Base-by-base conservation (phyloP, 306 rosid genomes). In the Erythrophleum fordii region DNA sequence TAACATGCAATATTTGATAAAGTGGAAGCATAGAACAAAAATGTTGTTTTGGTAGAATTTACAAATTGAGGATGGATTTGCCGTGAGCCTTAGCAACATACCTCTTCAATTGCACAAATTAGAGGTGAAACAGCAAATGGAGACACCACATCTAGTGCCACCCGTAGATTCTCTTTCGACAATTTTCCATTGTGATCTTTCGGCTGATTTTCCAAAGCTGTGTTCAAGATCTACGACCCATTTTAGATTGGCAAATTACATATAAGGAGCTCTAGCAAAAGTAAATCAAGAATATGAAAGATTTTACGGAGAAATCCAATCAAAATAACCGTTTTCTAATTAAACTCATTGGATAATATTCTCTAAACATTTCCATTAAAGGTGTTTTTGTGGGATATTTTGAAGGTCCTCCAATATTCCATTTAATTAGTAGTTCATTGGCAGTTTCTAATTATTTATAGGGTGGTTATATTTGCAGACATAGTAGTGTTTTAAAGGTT, bases 61-160 rank as follows among this genome's bases (percentile, higher is more conserved):
- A 26, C 31, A 9, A 23, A 22, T 8, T 56, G 29, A 3, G 28
- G 42, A 62, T 46, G 65, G 45, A 37, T 45, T 44, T 45, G 74
- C 49, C 22, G 39, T 39, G 80, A 72, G 28, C 31, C 62, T 48
- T 61, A 17, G 81, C 58, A 69, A 49, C 41, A 51, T 84, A 96
- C 99, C 97, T 88, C 89, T 52, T 86, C 87, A 60, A 96, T 83
- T 81, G 95, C 91, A 60, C 97, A 97, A 49, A 88, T 60, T 11
- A 97, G 99, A 37, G 98, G 99, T 52, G 93, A 88, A 55, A 93
- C 97, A 26, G 98, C 97, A 23, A 92, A 82, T 73, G 97, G 94
- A 77, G 88, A 92, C 74, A 93, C 81, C 20, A 59, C 77, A 26
- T 96, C 98, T 18, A 96, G 86, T 0, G 91, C 90, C 74, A 85